Conservation (phyloP, 208 protist species). For the Acanthamoeba royreba region DNA sequence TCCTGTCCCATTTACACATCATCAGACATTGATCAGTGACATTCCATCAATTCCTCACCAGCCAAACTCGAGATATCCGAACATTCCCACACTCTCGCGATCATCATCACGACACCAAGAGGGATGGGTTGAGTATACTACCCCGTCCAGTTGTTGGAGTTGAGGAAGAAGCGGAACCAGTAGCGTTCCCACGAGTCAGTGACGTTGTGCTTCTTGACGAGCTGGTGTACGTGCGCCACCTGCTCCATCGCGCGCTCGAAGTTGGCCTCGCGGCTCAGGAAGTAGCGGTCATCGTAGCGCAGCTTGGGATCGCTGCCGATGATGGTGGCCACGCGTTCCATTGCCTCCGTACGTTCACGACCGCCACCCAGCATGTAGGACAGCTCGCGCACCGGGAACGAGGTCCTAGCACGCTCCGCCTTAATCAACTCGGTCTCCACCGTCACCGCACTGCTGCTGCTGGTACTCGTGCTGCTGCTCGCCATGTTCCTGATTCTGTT, state of each 20-base stretch:
- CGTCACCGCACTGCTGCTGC: no score
- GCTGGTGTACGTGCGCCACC: background rate
- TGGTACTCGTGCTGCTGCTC: no score
- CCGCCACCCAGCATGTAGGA: slow-evolving; percentile 6
- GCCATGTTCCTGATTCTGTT: no score
- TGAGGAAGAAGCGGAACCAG: background rate
- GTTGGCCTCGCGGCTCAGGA: background rate
- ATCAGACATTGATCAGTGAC: background rate
- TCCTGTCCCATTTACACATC: background rate
- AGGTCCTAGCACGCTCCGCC: background rate
- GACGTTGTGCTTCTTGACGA: background rate
- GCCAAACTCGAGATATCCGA: no score
- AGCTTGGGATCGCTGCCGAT: background rate
- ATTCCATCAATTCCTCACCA: background rate
- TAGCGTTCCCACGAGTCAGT: background rate
- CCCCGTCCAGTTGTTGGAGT: background rate
- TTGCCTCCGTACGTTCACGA: background rate
- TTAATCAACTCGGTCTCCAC: background rate
- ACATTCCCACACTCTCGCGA: background rate
- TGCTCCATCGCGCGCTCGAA: background rate
- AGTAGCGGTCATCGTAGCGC: background rate
- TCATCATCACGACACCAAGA: background rate
- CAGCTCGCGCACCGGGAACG: background rate
- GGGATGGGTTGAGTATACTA: background rate
- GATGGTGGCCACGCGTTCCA: background rate